Base-by-base conservation (phyloP, 2,329 filamentous ascomycete genomes). In the Rutstroemia sp. region DNA sequence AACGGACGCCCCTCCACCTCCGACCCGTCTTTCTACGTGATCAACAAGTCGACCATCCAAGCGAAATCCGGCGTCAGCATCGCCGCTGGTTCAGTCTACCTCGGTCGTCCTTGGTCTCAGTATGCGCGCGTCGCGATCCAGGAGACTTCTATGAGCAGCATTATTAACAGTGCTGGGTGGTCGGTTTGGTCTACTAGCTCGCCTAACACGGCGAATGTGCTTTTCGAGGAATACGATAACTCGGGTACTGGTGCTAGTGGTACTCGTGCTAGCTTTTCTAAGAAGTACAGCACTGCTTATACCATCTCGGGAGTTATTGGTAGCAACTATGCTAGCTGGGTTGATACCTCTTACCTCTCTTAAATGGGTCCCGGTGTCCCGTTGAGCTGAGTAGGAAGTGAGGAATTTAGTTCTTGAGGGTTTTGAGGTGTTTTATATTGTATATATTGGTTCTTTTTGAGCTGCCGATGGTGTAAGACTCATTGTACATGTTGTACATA, bases 121-220 rank as follows among this genome's bases (percentile, higher is more conserved):
- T 80, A 76, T 57, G 73, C 78, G 9, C 68, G 75, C n/a, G 78
- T 81, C 16, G 72, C 74, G 10, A 75, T 80, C 66, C 78, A 81
- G 67, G 70, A 73, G 27, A 76, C 75, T 4, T 63, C 64, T 7
- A 65, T 83, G 58, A 69, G 69, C 7, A 68, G 70, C n/a, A 75
- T 82, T 19, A 74, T 84, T 59, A 79, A 79, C 57, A 58, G 69
- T 2, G 71, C 71, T 3, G 80, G 80, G 1, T 82, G 80, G 79
- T 65, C 67, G 5, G 63, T 69, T 23, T 83, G 80, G 80, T 70
- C 70, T 37, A 68, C 60, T 12, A 68, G 65, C 30, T 66, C 72
- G 14, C 61, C 70, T 4, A 72, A 71, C 21, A 81, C 77, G 1
- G 73, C 72, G 10, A 62, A 77, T 55, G 75, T 81, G 16, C 70